Conservation (phyloP, 345 rosid genomes). For the Fremontodendron californicum region DNA sequence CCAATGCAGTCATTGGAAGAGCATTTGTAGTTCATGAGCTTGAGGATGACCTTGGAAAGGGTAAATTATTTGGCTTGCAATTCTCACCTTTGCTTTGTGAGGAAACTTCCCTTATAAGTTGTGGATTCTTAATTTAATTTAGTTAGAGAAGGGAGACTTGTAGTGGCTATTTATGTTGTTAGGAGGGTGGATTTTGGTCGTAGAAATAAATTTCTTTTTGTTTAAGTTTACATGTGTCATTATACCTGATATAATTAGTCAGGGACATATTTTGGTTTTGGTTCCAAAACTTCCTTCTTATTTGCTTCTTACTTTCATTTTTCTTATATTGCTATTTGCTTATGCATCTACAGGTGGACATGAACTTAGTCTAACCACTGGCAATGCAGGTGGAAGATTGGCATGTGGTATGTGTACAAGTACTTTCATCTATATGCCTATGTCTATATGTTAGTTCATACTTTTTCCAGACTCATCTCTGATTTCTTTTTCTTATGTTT, state of each 20-base stretch:
- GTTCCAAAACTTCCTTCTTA: not conserved
- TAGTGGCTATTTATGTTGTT: not conserved
- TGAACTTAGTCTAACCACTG: constrained; percentile 88
- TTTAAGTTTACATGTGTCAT: not conserved
- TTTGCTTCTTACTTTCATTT: not conserved
- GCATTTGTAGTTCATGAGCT: constrained; percentile 97
- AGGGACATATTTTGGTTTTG: not conserved
- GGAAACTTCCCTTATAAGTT: not conserved
- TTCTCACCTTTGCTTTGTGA: not conserved
- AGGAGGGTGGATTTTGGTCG: not conserved
- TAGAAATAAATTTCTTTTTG: not conserved
- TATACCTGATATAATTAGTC: not conserved
- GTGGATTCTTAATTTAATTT: not conserved
- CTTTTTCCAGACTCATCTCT: not conserved
- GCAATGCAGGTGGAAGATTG: constrained; percentile 98
- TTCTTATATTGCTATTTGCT: constrained; percentile 15
- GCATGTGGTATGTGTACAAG: constrained; percentile 72
- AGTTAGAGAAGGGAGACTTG: not conserved
- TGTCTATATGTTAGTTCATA: not conserved
- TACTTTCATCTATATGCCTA: not conserved
- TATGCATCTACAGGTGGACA: constrained; percentile 67
- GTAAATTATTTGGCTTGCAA: constrained; percentile 28
- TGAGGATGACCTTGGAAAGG: constrained; percentile 96
- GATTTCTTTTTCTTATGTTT: not conserved
- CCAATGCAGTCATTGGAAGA: constrained; percentile 76